These are phyloP conservation scores for Chytridium lagenaria DNA, from an alignment of 371 early-diverging fungal species.

Conservation along the genomic window DNA sequence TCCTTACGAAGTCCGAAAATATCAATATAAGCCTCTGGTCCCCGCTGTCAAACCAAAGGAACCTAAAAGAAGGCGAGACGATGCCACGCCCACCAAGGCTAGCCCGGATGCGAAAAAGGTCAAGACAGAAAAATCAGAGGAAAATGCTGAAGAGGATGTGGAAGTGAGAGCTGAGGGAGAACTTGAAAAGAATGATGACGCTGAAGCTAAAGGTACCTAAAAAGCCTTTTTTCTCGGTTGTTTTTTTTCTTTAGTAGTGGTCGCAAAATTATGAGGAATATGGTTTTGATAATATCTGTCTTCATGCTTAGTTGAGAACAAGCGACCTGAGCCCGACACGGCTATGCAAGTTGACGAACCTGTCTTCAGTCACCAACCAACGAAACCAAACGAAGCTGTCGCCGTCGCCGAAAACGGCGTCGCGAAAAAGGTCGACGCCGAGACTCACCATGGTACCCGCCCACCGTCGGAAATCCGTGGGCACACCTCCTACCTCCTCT, in stretches of 20 bases:
- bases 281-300: no score
- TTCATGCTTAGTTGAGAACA: no score
- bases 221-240: neutral
- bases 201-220: neutral
- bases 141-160: neutral
- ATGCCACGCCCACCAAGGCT: neutral
- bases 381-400: neutral
- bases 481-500: conserved; percentile 2
- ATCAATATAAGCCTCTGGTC: neutral
- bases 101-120: neutral
- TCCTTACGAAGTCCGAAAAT: conserved; percentile 58
- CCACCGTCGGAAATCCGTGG: conserved; percentile 4
- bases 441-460: neutral
- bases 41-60: no score
- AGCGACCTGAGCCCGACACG: no score
- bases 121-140: neutral
- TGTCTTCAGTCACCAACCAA: no score
- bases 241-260: neutral
- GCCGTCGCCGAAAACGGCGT: neutral
- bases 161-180: neutral
- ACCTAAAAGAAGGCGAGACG: neutral
- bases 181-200: neutral
- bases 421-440: neutral
- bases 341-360: no score
- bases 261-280: neutral